Percentiles rank a stretch among this genome's conserved stretches.
These are phyloP conservation scores for Tetrastigma voinierianum DNA, from an alignment of 164 flowering plant species.

Conservation along the genomic window DNA sequence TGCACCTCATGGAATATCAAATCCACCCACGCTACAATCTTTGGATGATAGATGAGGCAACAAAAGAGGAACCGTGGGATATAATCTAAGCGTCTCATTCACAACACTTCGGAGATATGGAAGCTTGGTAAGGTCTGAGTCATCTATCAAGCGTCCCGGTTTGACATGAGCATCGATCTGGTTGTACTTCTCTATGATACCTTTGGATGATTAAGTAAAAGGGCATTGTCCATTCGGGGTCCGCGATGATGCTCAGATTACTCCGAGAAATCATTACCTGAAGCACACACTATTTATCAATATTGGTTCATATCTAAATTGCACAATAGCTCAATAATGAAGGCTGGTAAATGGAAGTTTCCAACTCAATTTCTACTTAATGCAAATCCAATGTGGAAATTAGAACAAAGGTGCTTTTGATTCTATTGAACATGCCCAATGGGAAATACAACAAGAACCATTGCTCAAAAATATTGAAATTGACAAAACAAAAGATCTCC, in stretches of 20 bases:
- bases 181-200: constrained; percentile 11
- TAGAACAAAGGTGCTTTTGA: no score
- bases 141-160: constrained; percentile 33
- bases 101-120: constrained; percentile 36
- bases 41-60: constrained; percentile 43
- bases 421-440: no score
- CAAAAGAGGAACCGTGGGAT: constrained; percentile 43
- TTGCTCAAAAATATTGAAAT: no score
- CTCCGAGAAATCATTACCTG: constrained; percentile 16
- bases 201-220: constrained; percentile 13
- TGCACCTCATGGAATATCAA: constrained; percentile 36
- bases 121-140: constrained; percentile 37
- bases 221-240: no score
- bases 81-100: constrained; percentile 42
- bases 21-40: constrained; percentile 36
- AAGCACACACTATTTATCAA: no score
- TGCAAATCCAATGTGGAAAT: no score
- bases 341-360: no score
- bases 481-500: no score
- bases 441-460: no score
- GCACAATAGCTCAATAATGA: no score
- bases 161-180: constrained; percentile 35
- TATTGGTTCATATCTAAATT: no score
- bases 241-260: constrained; percentile 2
- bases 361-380: no score